Evolutionary conservation across 2,329 filamentous ascomycete species (phyloP).

Genomic region (Stachybotrys chartarum): DNA sequence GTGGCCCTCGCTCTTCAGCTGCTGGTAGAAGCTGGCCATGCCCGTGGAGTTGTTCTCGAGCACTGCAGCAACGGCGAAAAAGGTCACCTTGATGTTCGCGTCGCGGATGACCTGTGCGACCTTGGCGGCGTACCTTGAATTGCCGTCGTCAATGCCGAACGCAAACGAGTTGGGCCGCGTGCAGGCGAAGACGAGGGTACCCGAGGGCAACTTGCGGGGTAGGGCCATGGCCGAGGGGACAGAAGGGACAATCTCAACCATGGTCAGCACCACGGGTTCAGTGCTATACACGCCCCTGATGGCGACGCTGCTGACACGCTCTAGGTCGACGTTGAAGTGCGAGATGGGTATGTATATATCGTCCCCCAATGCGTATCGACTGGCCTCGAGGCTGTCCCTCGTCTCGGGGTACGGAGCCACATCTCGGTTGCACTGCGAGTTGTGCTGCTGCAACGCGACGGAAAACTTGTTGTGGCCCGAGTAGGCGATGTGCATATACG

Average conservation of each 20-base stretch:
- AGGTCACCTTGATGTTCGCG: constrained; percentile 58
- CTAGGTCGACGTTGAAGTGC: constrained; percentile 57
- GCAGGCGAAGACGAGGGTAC: constrained; percentile 55
- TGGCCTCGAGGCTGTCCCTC: constrained; percentile 60
- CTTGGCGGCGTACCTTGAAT: constrained; percentile 32
- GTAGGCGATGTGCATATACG: constrained; percentile 59
- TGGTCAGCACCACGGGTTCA: constrained; percentile 42
- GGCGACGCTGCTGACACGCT: constrained; percentile 48
- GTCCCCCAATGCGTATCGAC: constrained; percentile 43
- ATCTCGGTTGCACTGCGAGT: constrained; percentile 46
- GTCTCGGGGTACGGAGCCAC: constrained; percentile 57
- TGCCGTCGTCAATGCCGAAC: constrained; percentile 65
- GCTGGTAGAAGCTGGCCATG: constrained; percentile 54
- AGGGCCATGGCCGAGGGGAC: constrained; percentile 44
- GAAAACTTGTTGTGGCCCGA: constrained; percentile 56
- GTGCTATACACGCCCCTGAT: constrained; percentile 57
- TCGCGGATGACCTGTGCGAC: constrained; percentile 54
- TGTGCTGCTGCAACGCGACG: constrained; percentile 60
- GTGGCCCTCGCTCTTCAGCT: constrained; percentile 56
- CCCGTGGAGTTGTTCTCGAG: constrained; percentile 52
- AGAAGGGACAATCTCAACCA: constrained; percentile 52
- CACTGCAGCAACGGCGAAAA: constrained; percentile 62
- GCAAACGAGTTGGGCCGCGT: constrained; percentile 63
- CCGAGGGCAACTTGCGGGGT: constrained; percentile 53
- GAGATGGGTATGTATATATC: constrained; percentile 61